These are phyloP conservation scores for Mucor mucedo DNA, from an alignment of 371 early-diverging fungal species.

Conservation along the genomic window DNA sequence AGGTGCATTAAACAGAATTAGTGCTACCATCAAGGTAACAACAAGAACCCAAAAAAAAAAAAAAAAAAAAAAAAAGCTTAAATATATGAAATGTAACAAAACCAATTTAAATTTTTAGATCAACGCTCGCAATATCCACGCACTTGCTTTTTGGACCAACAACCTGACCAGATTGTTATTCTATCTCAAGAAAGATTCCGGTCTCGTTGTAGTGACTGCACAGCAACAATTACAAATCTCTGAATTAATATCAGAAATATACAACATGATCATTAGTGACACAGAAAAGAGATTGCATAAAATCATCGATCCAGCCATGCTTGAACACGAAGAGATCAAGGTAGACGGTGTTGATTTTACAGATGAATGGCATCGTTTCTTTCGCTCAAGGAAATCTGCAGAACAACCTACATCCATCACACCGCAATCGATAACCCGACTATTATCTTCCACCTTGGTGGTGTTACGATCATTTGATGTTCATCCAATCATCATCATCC, in stretches of 20 bases:
- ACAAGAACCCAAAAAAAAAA: background rate
- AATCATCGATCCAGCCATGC: slow-evolving; percentile 67
- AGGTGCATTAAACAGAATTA: slow-evolving; percentile 66
- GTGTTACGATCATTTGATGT: slow-evolving; percentile 67
- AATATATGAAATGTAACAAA: no score
- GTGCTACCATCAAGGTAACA: slow-evolving; percentile 27
- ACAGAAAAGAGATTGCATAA: slow-evolving; percentile 60
- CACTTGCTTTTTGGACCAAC: slow-evolving; percentile 81
- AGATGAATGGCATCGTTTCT: slow-evolving; percentile 62
- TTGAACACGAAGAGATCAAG: slow-evolving; percentile 73
- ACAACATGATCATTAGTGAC: slow-evolving; percentile 61
- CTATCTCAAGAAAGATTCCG: slow-evolving; percentile 81
- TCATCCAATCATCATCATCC: slow-evolving; percentile 70
- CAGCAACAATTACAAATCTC: slow-evolving; percentile 67
- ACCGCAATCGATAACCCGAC: slow-evolving; percentile 66
- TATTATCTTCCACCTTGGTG: slow-evolving; percentile 65
- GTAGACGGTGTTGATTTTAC: slow-evolving; percentile 70
- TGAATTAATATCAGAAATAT: slow-evolving; percentile 75
- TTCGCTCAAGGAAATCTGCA: slow-evolving; percentile 16
- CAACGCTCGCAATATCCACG: slow-evolving; percentile 46
- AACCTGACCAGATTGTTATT: slow-evolving; percentile 77
- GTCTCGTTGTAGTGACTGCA: slow-evolving; percentile 65
- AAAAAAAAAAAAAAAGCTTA: background rate
- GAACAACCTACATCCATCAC: slow-evolving; percentile 2
- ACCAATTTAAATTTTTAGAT: slow-evolving; percentile 17